These are phyloP conservation scores for Podospora bellae-mahoneyi DNA, from an alignment of 495 filamentous ascomycete species.

Conservation along the genomic window DNA sequence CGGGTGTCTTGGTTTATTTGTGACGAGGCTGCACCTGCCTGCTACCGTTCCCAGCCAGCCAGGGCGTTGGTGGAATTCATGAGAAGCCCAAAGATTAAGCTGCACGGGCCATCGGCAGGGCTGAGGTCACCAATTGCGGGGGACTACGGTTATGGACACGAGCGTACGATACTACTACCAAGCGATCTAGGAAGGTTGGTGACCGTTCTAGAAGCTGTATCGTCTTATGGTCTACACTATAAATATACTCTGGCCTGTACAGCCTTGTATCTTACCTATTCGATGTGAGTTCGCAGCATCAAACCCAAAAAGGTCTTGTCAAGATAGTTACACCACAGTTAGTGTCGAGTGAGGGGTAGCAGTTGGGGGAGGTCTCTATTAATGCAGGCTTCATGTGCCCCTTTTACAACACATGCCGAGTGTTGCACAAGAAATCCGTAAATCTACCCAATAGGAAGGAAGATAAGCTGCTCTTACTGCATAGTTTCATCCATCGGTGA, in stretches of 20 bases:
- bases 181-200: constrained; percentile 12
- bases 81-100: constrained; percentile 38
- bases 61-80: constrained; percentile 35
- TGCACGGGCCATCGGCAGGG: constrained; percentile 31
- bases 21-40: constrained; percentile 28
- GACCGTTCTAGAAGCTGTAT: constrained; percentile 16
- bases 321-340: not conserved
- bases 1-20: constrained; percentile 13
- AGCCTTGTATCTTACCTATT: not conserved
- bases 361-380: not conserved
- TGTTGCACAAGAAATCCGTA: not conserved
- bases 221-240: no score
- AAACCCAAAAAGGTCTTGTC: not conserved
- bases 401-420: not conserved
- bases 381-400: not conserved
- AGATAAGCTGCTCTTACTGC: not conserved
- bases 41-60: constrained; percentile 22
- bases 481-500: not conserved
- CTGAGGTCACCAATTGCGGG: constrained; percentile 13
- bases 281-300: not conserved
- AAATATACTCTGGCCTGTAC: not conserved
- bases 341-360: not conserved
- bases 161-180: not conserved
- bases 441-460: not conserved
- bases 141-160: not conserved